A percentile compares a stretch with the other conserved stretches of the same genome.
Evolutionary conservation across 2,329 filamentous ascomycete species (phyloP).

Genomic region (Didymella segeticola): DNA sequence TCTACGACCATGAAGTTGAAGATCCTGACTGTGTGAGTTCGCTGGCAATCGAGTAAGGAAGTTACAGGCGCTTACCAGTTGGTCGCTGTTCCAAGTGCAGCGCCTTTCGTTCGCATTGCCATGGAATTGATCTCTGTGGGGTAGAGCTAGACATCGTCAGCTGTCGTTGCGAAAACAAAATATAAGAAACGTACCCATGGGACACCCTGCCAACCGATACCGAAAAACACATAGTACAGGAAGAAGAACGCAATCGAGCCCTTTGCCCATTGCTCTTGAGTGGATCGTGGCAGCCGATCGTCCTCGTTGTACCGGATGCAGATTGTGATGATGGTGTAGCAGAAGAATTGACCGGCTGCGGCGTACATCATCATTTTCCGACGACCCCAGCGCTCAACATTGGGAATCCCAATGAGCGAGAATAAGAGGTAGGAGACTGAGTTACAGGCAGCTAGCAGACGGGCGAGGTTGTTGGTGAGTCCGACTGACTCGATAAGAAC

Average conservation of each 20-base stretch:
- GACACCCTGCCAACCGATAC: conserved; percentile 57
- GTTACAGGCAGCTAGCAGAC: conserved; percentile 64
- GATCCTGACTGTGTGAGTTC: conserved; percentile 6
- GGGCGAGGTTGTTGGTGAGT: conserved; percentile 58
- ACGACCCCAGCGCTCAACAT: conserved; percentile 61
- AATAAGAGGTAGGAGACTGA: conserved; percentile 58
- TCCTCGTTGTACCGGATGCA: conserved; percentile 54
- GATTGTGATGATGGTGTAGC: conserved; percentile 60
- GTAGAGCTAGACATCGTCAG: conserved; percentile 38
- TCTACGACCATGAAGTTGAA: conserved; percentile 30
- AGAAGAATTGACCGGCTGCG: conserved; percentile 59
- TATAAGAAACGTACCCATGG: conserved; percentile 43
- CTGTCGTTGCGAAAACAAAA: background rate
- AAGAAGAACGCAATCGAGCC: conserved; percentile 60
- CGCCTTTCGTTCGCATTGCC: conserved; percentile 58
- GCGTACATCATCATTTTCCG: conserved; percentile 67
- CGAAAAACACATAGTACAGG: conserved; percentile 63
- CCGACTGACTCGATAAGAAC: conserved; percentile 66
- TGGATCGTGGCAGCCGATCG: conserved; percentile 17
- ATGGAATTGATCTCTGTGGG: conserved; percentile 60
- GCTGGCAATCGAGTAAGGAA: too few relatives aligned
- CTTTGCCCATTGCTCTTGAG: conserved; percentile 38
- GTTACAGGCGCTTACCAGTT: too few relatives aligned
- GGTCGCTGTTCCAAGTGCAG: conserved; percentile 58
- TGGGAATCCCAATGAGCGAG: conserved; percentile 54